phyloP scores from a whole-genome alignment of 1,139 yeast genomes.

The Blastobotrys aristatus region DNA sequence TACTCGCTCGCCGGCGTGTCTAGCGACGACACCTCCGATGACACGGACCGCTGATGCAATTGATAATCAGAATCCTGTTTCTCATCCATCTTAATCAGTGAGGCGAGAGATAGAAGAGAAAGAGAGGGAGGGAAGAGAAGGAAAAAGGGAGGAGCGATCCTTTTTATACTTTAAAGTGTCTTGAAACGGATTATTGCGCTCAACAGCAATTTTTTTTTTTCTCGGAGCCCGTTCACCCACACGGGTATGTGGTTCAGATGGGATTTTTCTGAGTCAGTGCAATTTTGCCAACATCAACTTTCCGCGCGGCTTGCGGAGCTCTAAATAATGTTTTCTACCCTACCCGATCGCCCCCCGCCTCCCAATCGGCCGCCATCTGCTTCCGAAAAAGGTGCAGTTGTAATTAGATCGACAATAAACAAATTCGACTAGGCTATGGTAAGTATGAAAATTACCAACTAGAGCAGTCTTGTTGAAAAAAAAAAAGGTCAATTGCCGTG shows the following conservation, averaged over 20 bases:
- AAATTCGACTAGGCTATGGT: too few species aligned
- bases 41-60: not conserved
- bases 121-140: not conserved
- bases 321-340: too few species aligned
- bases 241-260: not conserved
- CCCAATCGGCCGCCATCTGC: too few species aligned
- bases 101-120: too few species aligned
- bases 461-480: too few species aligned
- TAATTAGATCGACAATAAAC: too few species aligned
- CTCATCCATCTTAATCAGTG: not conserved
- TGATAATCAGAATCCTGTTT: not conserved
- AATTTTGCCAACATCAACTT: not conserved
- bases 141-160: not conserved
- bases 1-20: not conserved
- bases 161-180: too few species aligned
- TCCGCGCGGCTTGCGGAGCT: constrained; percentile 1
- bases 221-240: not conserved
- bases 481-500: too few species aligned
- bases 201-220: constrained; percentile 1
- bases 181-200: too few species aligned
- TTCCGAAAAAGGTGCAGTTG: too few species aligned
- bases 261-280: not conserved
- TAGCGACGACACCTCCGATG: not conserved
- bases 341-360: too few species aligned
- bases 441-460: too few species aligned